phyloP scores from a whole-genome alignment of 306 rosid genomes.

The Vicia villosa region DNA sequence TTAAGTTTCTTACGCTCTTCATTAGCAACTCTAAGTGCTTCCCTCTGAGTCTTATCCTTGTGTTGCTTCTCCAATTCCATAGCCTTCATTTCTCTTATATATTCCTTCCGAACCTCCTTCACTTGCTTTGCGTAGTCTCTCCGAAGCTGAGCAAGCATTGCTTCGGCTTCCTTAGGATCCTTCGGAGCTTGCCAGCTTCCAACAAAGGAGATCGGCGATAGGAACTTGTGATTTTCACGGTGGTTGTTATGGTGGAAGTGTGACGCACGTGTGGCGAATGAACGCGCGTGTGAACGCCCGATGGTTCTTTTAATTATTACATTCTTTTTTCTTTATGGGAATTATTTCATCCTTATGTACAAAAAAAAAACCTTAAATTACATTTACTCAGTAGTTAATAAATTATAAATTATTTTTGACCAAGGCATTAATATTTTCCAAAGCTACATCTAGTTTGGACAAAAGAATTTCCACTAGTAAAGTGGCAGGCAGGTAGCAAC shows the following conservation, averaged over 20 bases:
- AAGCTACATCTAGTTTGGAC: no score
- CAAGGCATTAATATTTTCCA: no score
- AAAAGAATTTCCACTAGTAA: not conserved
- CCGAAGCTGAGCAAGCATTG: constrained; percentile 61
- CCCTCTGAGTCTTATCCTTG: constrained; percentile 65
- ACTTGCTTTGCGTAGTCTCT: constrained; percentile 81
- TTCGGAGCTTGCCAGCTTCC: constrained; percentile 77
- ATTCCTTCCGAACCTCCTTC: constrained; percentile 70
- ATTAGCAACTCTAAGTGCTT: constrained; percentile 65
- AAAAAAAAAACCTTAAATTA: no score
- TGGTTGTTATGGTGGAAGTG: constrained; percentile 65
- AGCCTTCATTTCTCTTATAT: constrained; percentile 64
- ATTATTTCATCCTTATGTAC: no score
- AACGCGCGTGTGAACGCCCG: constrained; percentile 39
- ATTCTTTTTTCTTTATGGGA: no score
- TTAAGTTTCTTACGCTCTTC: constrained; percentile 76
- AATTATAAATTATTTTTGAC: no score
- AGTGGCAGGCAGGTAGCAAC: not conserved
- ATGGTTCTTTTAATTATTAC: no score
- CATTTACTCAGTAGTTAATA: no score
- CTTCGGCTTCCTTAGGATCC: constrained; percentile 73
- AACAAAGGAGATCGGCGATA: constrained; percentile 50
- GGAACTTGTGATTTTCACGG: constrained; percentile 53
- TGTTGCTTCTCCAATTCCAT: constrained; percentile 64
- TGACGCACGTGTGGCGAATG: constrained; percentile 48